Evolutionary conservation across 257 asterid species (phyloP).

Genomic region (Nicotiana tomentosiformis): DNA sequence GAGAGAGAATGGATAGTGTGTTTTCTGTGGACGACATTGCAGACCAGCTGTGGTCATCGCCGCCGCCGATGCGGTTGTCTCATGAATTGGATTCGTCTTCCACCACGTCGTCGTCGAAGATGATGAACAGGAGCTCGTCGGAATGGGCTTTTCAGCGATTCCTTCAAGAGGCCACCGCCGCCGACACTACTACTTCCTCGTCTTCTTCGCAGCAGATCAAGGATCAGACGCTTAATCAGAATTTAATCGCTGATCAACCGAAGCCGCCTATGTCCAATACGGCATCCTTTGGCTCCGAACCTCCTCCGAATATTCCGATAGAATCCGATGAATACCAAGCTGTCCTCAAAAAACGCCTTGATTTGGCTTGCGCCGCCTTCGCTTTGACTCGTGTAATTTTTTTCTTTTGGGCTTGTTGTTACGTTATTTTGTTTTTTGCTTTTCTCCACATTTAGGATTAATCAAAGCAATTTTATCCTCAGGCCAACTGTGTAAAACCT

Average conservation of each 20-base stretch:
- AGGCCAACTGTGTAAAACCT: conserved; percentile 51
- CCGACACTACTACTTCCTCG: neutral
- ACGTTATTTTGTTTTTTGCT: neutral
- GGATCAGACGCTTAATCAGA: neutral
- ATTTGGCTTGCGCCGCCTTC: conserved; percentile 91
- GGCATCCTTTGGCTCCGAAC: conserved; percentile 9
- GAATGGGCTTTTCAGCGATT: conserved; percentile 88
- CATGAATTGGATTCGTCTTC: conserved; percentile 27
- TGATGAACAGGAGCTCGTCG: conserved; percentile 75
- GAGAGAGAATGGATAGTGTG: conserved; percentile 53
- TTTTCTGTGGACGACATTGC: conserved; percentile 68
- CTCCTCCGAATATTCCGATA: conserved; percentile 30
- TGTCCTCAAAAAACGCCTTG: conserved; percentile 65
- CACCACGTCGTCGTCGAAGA: conserved; percentile 29
- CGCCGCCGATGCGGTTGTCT: conserved; percentile 33
- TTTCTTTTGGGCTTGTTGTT: neutral
- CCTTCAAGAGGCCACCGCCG: conserved; percentile 48
- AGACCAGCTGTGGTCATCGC: conserved; percentile 61
- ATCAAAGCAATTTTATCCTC: neutral
- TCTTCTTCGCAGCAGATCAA: conserved; percentile 21
- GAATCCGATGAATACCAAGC: conserved; percentile 68
- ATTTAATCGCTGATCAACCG: neutral
- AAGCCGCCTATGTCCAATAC: neutral
- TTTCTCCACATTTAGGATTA: conserved; percentile 2
- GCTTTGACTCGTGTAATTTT: conserved; percentile 57